These are phyloP conservation scores for Gillenia trifoliata DNA, from an alignment of 306 rosid species.

Conservation along the genomic window DNA sequence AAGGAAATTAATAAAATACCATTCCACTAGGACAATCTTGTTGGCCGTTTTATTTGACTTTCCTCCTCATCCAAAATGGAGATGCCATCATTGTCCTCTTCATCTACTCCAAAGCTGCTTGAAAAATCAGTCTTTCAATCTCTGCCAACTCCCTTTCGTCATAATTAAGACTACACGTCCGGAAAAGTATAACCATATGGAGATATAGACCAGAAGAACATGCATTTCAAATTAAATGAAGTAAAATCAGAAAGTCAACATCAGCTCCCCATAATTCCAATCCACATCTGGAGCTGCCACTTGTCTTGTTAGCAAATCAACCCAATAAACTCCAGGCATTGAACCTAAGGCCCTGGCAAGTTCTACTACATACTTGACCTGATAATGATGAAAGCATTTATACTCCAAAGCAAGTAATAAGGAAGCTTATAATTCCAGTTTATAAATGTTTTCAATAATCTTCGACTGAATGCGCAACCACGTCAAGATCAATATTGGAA, in stretches of 20 bases:
- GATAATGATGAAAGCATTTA: conserved; percentile 1
- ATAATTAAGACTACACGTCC: background rate
- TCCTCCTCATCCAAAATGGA: too few species aligned
- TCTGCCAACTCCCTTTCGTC: background rate
- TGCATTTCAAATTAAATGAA: background rate
- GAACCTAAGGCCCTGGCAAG: conserved; percentile 53
- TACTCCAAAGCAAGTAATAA: conserved; percentile 10
- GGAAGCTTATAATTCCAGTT: background rate
- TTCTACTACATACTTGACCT: conserved; percentile 61
- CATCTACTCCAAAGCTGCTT: too few species aligned
- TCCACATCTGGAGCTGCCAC: conserved; percentile 53
- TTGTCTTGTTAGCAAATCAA: conserved; percentile 58
- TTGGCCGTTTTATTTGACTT: too few species aligned
- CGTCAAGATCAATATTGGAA: background rate
- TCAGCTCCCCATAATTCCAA: conserved; percentile 37
- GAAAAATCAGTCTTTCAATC: too few species aligned
- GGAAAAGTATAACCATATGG: background rate
- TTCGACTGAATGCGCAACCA: background rate
- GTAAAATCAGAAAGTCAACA: background rate
- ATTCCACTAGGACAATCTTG: too few species aligned
- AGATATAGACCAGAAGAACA: background rate
- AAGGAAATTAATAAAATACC: too few species aligned
- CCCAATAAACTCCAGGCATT: conserved; percentile 61
- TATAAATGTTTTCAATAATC: background rate
- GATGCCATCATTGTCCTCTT: too few species aligned